phyloP scores from a whole-genome alignment of 371 early-diverging fungal genomes.

The Apophysomyces elegans region DNA sequence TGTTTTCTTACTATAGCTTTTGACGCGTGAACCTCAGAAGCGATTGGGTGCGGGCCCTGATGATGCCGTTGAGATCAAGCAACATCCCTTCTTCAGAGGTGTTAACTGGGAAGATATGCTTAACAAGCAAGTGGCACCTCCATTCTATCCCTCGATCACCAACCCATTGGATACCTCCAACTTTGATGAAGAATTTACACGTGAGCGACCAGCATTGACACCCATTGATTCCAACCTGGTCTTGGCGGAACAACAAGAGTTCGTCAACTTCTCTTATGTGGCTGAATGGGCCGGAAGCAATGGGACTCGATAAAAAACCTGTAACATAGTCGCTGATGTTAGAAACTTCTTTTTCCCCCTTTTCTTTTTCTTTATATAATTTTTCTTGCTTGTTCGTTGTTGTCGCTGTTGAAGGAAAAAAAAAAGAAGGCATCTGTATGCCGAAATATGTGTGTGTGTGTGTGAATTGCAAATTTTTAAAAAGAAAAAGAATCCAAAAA shows the following conservation, averaged over 20 bases:
- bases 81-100: constrained; percentile 93
- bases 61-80: constrained; percentile 93
- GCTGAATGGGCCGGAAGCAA: constrained; percentile 77
- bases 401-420: too few species aligned
- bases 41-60: constrained; percentile 84
- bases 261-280: constrained; percentile 89
- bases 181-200: constrained; percentile 96
- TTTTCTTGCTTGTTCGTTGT: too few species aligned
- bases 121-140: constrained; percentile 81
- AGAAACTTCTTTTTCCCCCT: not conserved
- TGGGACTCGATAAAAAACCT: not conserved
- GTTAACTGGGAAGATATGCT: constrained; percentile 95
- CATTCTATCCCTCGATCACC: constrained; percentile 88
- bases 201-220: constrained; percentile 90
- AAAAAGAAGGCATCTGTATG: too few species aligned
- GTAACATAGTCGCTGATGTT: constrained; percentile 9
- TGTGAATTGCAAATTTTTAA: too few species aligned
- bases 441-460: too few species aligned
- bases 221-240: constrained; percentile 83
- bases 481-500: too few species aligned
- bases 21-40: constrained; percentile 86
- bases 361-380: too few species aligned
- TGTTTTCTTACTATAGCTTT: constrained; percentile 53
- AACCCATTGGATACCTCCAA: constrained; percentile 90
- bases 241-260: constrained; percentile 89